phyloP scores from a whole-genome alignment of 2,329 filamentous ascomycete genomes.

The Calonectria ilicicola region DNA sequence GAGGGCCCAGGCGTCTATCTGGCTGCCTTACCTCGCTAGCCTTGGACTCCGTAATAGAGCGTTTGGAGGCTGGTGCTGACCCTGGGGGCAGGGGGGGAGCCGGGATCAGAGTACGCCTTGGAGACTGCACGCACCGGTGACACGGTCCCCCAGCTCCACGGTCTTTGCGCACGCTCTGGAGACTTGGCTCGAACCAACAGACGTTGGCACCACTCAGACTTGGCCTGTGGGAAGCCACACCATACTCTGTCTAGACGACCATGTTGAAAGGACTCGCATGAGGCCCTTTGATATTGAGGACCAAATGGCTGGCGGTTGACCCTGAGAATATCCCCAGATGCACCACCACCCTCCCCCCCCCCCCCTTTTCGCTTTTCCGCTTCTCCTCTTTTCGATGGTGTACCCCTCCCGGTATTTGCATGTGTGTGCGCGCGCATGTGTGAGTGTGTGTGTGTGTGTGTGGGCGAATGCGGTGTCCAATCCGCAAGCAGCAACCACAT shows the following conservation, averaged over 20 bases:
- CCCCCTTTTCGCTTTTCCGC: conserved; percentile 17
- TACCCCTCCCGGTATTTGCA: conserved; percentile 15
- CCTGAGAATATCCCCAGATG: not conserved
- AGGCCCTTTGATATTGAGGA: not conserved
- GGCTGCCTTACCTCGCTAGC: not conserved
- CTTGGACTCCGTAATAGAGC: conserved; percentile 5
- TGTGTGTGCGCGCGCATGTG: not conserved
- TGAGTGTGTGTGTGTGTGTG: conserved; percentile 2
- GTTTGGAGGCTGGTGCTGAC: conserved; percentile 11
- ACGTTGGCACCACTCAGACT: not conserved
- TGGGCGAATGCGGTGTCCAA: conserved; percentile 15
- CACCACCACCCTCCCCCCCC: not conserved
- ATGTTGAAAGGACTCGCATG: not conserved
- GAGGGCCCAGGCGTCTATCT: conserved; percentile 21
- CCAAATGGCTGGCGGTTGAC: not conserved
- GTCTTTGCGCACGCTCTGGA: conserved; percentile 5
- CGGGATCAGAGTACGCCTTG: not conserved
- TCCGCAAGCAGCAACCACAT: conserved; percentile 2
- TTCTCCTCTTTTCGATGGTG: conserved; percentile 31
- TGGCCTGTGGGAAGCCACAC: conserved; percentile 3
- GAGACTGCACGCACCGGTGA: conserved; percentile 11
- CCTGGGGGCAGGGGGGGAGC: not conserved
- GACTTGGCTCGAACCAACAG: not conserved
- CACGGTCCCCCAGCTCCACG: conserved; percentile 22
- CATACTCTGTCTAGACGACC: not conserved